These are phyloP conservation scores for Gaultheria prostrata DNA, from an alignment of 148 eudicot genomes.

Conservation along the genomic window DNA sequence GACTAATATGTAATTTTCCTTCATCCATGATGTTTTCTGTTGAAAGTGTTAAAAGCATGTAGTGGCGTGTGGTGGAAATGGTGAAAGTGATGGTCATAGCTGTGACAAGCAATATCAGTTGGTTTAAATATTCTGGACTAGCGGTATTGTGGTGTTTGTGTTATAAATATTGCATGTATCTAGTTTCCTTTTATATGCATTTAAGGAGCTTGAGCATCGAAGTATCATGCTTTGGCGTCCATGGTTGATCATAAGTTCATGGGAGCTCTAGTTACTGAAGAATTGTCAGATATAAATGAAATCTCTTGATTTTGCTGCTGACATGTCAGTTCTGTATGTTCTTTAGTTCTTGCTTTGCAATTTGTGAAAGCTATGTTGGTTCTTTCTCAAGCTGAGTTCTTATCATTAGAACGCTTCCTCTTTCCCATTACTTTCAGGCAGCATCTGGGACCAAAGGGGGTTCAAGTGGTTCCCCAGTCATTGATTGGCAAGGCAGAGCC, in stretches of 20 bases:
- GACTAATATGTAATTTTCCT: not conserved
- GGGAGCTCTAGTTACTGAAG: not conserved
- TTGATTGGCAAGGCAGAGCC: slow-evolving; percentile 97
- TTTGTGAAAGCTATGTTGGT: not conserved
- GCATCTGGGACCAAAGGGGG: slow-evolving; percentile 99
- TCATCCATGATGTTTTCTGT: not conserved
- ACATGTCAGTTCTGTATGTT: not conserved
- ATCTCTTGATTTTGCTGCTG: not conserved
- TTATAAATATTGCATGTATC: slow-evolving; percentile 5
- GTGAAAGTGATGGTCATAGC: not conserved
- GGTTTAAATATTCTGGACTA: not conserved
- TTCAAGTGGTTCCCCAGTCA: slow-evolving; percentile 97
- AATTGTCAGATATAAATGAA: not conserved
- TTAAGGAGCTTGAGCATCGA: not conserved
- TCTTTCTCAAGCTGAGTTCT: not conserved
- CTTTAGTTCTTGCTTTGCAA: not conserved
- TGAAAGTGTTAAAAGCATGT: not conserved
- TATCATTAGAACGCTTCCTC: slow-evolving; percentile 10
- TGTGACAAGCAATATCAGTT: not conserved
- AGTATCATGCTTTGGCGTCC: not conserved
- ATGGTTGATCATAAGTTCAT: not conserved
- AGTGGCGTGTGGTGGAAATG: not conserved
- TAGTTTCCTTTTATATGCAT: not conserved
- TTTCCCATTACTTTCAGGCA: slow-evolving; percentile 50
- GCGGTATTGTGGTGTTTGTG: not conserved